Evolutionary conservation across 2,329 filamentous ascomycete genomes (phyloP).

Genomic region (Cladosporium phlei): DNA sequence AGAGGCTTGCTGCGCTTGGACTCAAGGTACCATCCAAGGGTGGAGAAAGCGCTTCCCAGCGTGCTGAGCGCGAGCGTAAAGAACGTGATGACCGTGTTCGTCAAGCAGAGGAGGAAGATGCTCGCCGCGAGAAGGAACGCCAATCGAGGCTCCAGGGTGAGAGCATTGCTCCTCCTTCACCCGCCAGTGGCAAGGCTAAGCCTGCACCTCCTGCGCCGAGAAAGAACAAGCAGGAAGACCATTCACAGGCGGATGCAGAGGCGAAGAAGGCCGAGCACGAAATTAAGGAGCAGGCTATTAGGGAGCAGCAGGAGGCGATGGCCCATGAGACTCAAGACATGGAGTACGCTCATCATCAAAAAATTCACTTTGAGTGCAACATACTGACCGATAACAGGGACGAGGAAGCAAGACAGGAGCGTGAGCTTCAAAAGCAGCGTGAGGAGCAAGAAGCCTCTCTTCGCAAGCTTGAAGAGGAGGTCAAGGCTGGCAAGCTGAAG

Average conservation of each 20-base stretch:
- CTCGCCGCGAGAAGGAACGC: conserved; percentile 78
- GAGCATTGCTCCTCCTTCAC: conserved; percentile 56
- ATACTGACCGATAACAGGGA: conserved; percentile 52
- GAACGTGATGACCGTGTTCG: conserved; percentile 83
- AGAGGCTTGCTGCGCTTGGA: conserved; percentile 86
- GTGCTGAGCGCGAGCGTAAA: conserved; percentile 78
- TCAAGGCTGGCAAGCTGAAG: conserved; percentile 86
- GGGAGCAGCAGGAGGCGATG: conserved; percentile 70
- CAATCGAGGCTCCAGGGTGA: conserved; percentile 79
- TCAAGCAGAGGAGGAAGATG: conserved; percentile 91
- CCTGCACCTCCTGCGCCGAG: conserved; percentile 67
- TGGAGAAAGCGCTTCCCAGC: conserved; percentile 75
- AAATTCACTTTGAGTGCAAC: not conserved
- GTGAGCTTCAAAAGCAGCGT: conserved; percentile 73
- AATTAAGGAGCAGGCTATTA: conserved; percentile 50
- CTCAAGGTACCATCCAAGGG: conserved; percentile 74
- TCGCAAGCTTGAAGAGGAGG: conserved; percentile 86
- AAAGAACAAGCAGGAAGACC: conserved; percentile 56
- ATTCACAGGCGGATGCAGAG: conserved; percentile 50
- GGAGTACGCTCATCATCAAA: conserved; percentile 63
- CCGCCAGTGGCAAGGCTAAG: conserved; percentile 39
- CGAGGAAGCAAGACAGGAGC: conserved; percentile 68
- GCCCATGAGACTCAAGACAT: conserved; percentile 67
- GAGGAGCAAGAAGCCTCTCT: conserved; percentile 77
- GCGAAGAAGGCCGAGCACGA: conserved; percentile 57